Conservation (phyloP, 768 basidiomycete genomes). For the Lyophyllum semitale region DNA sequence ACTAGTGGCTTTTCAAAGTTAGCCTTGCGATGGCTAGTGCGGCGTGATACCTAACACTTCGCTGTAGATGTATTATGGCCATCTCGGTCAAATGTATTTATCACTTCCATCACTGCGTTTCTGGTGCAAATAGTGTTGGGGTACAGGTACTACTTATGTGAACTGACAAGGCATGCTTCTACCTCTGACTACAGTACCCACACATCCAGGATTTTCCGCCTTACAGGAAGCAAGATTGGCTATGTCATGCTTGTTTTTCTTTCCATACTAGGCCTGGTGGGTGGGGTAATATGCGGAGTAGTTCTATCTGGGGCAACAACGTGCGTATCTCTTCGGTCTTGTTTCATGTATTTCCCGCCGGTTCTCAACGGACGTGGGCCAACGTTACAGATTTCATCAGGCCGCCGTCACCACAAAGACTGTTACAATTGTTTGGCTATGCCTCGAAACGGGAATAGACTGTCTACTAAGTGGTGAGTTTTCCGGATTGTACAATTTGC, state of each 20-base stretch:
- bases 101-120: slow-evolving; percentile 16
- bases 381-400: neutral
- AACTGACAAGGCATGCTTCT: neutral
- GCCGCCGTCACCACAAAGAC: neutral
- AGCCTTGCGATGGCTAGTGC: neutral
- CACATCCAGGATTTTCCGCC: slow-evolving; percentile 12
- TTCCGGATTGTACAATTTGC: neutral
- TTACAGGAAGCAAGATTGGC: neutral
- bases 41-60: neutral
- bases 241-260: neutral
- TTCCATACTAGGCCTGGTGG: neutral
- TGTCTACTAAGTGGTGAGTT: slow-evolving; percentile 6
- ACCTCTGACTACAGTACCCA: neutral
- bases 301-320: slow-evolving; percentile 1
- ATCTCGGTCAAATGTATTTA: slow-evolving; percentile 14
- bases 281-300: slow-evolving; percentile 7
- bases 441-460: slow-evolving; percentile 18
- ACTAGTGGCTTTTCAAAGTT: slow-evolving; percentile 7
- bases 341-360: neutral
- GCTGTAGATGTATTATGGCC: slow-evolving; percentile 13
- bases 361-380: neutral
- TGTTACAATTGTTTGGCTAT: slow-evolving; percentile 19
- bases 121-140: slow-evolving; percentile 19
- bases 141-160: slow-evolving; percentile 15
- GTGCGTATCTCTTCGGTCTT: neutral